These are phyloP conservation scores for Rhododendron ovatum DNA, from an alignment of 148 eudicot species.

Conservation along the genomic window DNA sequence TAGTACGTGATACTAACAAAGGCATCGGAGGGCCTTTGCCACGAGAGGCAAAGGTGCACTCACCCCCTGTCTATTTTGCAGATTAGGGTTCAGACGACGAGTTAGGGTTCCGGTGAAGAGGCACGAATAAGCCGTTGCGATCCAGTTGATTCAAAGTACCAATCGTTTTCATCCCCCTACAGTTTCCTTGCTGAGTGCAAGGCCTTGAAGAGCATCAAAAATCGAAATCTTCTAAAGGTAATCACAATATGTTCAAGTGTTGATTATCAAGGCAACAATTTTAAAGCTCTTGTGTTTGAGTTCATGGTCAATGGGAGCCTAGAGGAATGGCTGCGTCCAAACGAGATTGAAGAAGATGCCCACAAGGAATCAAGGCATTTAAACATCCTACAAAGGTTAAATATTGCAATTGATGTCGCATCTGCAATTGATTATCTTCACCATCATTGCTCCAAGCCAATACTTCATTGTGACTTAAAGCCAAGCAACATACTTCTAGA, in stretches of 20 bases:
- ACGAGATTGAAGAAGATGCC: fast-evolving
- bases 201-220: neutral
- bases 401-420: neutral
- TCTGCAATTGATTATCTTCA: neutral
- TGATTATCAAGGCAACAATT: neutral
- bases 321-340: neutral
- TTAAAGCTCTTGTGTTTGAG: neutral
- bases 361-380: neutral
- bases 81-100: no score
- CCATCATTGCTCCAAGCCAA: neutral
- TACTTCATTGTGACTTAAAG: neutral
- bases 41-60: no score
- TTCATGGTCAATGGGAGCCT: neutral
- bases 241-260: neutral
- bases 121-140: no score
- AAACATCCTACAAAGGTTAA: neutral
- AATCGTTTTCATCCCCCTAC: no score
- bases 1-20: no score
- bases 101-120: no score
- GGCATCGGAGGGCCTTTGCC: no score
- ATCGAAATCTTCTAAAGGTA: neutral
- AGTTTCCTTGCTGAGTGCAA: neutral
- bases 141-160: no score
- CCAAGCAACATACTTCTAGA: neutral
- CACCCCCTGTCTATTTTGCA: no score